These are phyloP conservation scores for Psilocybe azurescens DNA, from an alignment of 768 basidiomycete genomes.

Conservation along the genomic window DNA sequence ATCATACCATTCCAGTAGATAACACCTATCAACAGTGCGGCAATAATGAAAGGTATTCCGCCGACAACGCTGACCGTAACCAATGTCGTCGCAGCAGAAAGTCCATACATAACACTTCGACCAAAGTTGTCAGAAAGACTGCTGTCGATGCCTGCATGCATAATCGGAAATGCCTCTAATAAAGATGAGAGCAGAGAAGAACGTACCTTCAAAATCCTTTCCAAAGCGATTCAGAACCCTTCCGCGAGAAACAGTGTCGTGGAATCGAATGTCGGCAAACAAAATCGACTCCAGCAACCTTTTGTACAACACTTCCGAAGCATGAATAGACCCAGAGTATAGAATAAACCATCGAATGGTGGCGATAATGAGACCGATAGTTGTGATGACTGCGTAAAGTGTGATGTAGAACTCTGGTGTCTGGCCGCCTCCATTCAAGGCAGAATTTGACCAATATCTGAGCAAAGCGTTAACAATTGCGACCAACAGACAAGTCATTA, in stretches of 20 bases:
- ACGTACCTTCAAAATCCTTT: slow-evolving; percentile 81
- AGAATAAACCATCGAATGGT: slow-evolving; percentile 48
- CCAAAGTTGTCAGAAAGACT: slow-evolving; percentile 86
- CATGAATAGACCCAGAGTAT: slow-evolving; percentile 67
- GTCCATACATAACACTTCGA: slow-evolving; percentile 70
- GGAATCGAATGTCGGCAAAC: slow-evolving; percentile 87
- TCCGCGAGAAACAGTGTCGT: slow-evolving; percentile 89
- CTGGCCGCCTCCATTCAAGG: slow-evolving; percentile 43
- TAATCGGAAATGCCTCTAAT: slow-evolving; percentile 33
- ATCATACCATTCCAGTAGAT: slow-evolving; percentile 75
- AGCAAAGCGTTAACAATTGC: slow-evolving; percentile 30
- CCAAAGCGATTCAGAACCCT: slow-evolving; percentile 82
- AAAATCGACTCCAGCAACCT: slow-evolving; percentile 77
- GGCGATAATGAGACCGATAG: slow-evolving; percentile 51
- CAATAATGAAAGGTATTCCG: slow-evolving; percentile 74
- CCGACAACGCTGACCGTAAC: slow-evolving; percentile 77
- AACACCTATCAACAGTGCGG: slow-evolving; percentile 53
- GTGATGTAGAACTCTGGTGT: slow-evolving; percentile 66
- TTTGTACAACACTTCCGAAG: slow-evolving; percentile 63
- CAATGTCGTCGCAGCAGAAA: slow-evolving; percentile 74
- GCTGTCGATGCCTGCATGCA: slow-evolving; percentile 73
- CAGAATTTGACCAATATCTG: slow-evolving; percentile 33
- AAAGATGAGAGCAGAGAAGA: slow-evolving; percentile 37
- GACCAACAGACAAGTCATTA: background rate
- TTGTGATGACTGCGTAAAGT: slow-evolving; percentile 64